phyloP scores from a whole-genome alignment of 2,329 filamentous ascomycete genomes.

The Pleomassaria siparia region DNA sequence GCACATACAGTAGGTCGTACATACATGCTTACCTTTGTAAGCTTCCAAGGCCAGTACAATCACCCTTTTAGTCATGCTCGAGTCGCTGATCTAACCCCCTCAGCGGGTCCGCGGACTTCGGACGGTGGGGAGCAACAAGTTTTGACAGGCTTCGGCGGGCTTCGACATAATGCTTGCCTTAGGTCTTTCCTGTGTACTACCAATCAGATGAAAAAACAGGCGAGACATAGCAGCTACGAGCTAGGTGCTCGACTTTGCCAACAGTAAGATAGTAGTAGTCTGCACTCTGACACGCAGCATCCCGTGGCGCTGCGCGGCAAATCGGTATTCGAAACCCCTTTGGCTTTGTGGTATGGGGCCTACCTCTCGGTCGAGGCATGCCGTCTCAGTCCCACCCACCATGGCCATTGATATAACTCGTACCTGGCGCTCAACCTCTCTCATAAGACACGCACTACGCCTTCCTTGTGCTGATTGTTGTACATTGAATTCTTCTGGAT shows the following conservation, averaged over 20 bases:
- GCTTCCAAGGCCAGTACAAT: not conserved
- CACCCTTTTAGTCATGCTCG: not conserved
- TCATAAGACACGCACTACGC: not conserved
- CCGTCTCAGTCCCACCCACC: slow-evolving; percentile 14
- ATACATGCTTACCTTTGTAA: too few species aligned
- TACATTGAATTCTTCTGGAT: not conserved
- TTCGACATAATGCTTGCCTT: not conserved
- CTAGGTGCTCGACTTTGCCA: slow-evolving; percentile 1
- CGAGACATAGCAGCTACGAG: slow-evolving; percentile 12
- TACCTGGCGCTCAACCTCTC: slow-evolving; percentile 10
- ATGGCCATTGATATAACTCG: slow-evolving; percentile 33
- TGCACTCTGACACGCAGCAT: slow-evolving; percentile 2
- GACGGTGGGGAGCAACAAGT: slow-evolving; percentile 22
- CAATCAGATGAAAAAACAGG: slow-evolving; percentile 16
- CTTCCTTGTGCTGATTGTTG: not conserved
- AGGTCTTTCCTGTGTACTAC: slow-evolving; percentile 3
- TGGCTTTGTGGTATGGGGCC: slow-evolving; percentile 9
- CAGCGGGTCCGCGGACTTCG: slow-evolving; percentile 15
- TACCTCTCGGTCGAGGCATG: slow-evolving; percentile 17
- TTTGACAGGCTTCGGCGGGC: slow-evolving; percentile 5
- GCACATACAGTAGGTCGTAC: not conserved
- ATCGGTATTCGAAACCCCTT: slow-evolving; percentile 26
- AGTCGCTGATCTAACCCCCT: slow-evolving; percentile 10
- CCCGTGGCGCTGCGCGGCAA: slow-evolving; percentile 17
- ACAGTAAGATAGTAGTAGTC: not conserved